These are phyloP conservation scores for Globisporangium cylindrosporum DNA, from an alignment of 352 stramenopile genomes.

Conservation along the genomic window DNA sequence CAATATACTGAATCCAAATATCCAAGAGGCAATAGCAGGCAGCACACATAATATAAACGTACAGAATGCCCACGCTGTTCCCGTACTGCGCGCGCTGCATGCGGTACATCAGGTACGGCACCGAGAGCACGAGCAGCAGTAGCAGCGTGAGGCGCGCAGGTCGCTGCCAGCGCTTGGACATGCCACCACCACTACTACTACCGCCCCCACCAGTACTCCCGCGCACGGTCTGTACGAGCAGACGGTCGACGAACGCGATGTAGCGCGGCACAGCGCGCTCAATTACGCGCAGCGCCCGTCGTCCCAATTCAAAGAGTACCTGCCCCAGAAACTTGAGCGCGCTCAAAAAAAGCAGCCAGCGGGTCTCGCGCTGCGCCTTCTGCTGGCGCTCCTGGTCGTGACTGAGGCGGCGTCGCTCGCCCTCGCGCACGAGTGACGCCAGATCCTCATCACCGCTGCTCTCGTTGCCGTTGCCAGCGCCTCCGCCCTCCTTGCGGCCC, in stretches of 20 bases:
- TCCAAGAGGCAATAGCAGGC: background rate
- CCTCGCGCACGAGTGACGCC: conserved; percentile 38
- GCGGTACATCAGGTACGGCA: conserved; percentile 48
- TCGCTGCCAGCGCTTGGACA: conserved; percentile 23
- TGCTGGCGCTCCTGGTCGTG: conserved; percentile 20
- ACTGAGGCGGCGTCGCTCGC: conserved; percentile 26
- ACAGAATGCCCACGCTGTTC: conserved; percentile 14
- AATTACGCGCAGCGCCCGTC: conserved; percentile 37
- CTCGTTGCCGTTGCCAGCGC: background rate
- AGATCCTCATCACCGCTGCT: conserved; percentile 32
- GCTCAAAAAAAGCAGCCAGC: conserved; percentile 37
- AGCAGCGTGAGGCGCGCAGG: conserved; percentile 28
- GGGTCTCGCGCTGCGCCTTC: conserved; percentile 19
- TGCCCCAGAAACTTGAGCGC: conserved; percentile 45
- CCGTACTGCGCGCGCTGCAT: conserved; percentile 30
- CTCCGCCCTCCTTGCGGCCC: conserved; percentile 1
- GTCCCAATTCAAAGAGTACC: conserved; percentile 47
- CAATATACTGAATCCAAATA: background rate
- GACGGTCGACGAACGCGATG: conserved; percentile 47
- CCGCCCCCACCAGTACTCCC: conserved; percentile 30
- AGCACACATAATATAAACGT: background rate
- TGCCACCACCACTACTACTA: background rate
- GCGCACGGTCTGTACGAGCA: conserved; percentile 45
- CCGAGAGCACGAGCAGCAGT: conserved; percentile 30
- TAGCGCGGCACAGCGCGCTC: conserved; percentile 49